These are phyloP conservation scores for Calonectria multiphialidica DNA, from an alignment of 2,329 filamentous ascomycete species.

Conservation along the genomic window DNA sequence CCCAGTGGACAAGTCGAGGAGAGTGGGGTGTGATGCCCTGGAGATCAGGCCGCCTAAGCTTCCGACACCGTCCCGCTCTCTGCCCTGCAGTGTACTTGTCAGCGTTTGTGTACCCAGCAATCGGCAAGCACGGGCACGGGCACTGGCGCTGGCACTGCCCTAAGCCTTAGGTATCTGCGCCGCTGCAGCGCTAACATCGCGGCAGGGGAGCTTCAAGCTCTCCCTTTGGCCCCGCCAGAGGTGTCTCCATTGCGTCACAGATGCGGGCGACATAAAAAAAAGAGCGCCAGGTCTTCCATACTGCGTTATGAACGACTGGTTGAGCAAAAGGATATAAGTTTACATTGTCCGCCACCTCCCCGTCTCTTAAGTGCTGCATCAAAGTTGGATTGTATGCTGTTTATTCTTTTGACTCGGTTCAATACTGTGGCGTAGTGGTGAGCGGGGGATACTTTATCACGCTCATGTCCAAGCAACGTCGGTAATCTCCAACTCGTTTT, in stretches of 20 bases:
- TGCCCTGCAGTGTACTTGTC: not conserved
- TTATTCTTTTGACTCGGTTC: no score
- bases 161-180: not conserved
- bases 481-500: no score
- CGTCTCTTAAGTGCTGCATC: no score
- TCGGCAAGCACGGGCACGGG: not conserved
- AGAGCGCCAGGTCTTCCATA: no score
- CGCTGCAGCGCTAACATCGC: slow-evolving; percentile 2
- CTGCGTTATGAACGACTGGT: no score
- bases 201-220: slow-evolving; percentile 11
- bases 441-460: no score
- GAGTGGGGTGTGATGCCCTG: slow-evolving; percentile 12
- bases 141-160: not conserved
- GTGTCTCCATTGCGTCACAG: slow-evolving; percentile 21
- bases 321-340: no score
- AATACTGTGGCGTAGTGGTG: no score
- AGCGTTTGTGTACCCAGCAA: not conserved
- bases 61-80: slow-evolving; percentile 2
- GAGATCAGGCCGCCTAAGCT: slow-evolving; percentile 20
- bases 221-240: slow-evolving; percentile 13
- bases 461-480: no score
- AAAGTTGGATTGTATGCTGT: no score
- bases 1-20: not conserved
- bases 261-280: not conserved
- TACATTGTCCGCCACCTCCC: no score